These are phyloP conservation scores for Pleurotus sapidus DNA, from an alignment of 768 basidiomycete species.

Conservation along the genomic window DNA sequence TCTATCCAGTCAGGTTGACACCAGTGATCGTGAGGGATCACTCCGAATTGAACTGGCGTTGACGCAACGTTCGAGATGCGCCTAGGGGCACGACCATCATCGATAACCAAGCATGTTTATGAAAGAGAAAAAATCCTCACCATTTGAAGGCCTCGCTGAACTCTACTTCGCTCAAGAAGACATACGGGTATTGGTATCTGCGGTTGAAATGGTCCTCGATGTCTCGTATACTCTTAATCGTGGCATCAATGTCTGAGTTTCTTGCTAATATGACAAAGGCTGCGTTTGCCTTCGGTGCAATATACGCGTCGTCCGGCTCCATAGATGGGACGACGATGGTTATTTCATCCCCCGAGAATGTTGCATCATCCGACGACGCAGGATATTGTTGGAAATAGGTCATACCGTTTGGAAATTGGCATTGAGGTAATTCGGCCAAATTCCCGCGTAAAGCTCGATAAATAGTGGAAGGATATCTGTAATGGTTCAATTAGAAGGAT, in stretches of 20 bases:
- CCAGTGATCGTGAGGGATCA: constrained; percentile 73
- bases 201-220: constrained; percentile 85
- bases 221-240: constrained; percentile 66
- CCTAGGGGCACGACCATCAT: neutral
- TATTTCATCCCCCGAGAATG: neutral
- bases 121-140: constrained; percentile 27
- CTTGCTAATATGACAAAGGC: constrained; percentile 55
- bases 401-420: too few species aligned
- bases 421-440: neutral
- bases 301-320: neutral
- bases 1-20: constrained; percentile 77
- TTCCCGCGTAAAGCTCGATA: neutral
- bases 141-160: constrained; percentile 76
- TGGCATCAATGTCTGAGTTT: constrained; percentile 61
- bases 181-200: constrained; percentile 76
- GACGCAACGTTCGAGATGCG: constrained; percentile 1
- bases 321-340: neutral
- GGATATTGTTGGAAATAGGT: neutral
- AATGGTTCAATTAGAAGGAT: constrained; percentile 3
- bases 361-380: neutral
- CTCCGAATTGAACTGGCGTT: constrained; percentile 46
- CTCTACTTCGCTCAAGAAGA: constrained; percentile 79
- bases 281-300: constrained; percentile 30
- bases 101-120: neutral
- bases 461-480: neutral